Evolutionary conservation across 2,329 filamentous ascomycete species (phyloP).

Genomic region (Fusarium concolor): DNA sequence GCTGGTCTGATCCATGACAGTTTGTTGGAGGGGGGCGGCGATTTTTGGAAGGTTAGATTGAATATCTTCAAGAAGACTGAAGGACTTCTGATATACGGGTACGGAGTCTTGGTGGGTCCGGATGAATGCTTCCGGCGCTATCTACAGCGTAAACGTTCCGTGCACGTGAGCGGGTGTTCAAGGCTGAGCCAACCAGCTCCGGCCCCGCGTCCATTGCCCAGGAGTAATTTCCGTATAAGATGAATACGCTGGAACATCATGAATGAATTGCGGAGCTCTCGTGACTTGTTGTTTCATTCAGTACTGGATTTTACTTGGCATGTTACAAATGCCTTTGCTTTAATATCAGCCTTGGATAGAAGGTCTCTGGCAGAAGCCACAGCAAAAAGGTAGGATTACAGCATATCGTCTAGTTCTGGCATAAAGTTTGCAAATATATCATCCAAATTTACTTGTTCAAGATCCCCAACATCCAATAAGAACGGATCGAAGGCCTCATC

Average conservation of each 20-base stretch:
- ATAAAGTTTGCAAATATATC: constrained; percentile 6
- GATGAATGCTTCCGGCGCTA: neutral
- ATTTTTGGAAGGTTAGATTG: neutral
- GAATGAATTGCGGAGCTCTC: neutral
- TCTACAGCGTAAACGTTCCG: neutral
- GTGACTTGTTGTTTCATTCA: neutral
- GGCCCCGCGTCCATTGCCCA: too few species aligned
- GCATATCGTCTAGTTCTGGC: neutral
- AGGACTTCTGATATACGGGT: neutral
- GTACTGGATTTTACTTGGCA: too few species aligned
- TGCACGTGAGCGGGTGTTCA: constrained; percentile 19
- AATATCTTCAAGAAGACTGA: neutral
- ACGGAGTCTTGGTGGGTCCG: neutral
- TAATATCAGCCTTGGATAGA: neutral
- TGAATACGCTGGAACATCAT: too few species aligned
- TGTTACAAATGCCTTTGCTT: neutral
- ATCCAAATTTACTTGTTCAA: constrained; percentile 15
- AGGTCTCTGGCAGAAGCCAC: fast-evolving
- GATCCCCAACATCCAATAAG: neutral
- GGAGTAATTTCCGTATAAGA: too few species aligned
- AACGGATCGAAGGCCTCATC: constrained; percentile 2
- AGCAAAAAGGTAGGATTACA: neutral
- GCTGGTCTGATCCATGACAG: constrained; percentile 29
- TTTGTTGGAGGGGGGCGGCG: neutral
- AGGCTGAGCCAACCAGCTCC: neutral